Percentiles rank a stretch among this genome's conserved stretches.
phyloP scores from a whole-genome alignment of 2,329 filamentous ascomycete genomes.

The Penicillium sclerotigenum region DNA sequence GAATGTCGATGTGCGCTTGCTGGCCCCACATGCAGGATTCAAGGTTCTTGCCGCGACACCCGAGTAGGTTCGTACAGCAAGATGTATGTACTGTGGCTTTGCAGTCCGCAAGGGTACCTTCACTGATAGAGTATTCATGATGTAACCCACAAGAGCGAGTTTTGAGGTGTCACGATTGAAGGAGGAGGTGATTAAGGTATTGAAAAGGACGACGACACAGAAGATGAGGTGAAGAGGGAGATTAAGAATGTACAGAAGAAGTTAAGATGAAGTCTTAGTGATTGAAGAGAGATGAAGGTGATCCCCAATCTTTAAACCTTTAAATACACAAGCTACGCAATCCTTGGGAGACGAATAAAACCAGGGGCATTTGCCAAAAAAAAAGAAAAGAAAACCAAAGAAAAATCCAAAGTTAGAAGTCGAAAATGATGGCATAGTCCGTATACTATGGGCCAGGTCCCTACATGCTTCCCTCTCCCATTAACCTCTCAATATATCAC shows the following conservation, averaged over 20 bases:
- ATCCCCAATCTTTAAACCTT: not conserved
- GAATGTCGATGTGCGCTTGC: not conserved
- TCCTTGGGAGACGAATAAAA: not conserved
- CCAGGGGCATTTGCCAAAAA: not conserved
- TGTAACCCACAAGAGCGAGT: not conserved
- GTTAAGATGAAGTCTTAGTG: not conserved
- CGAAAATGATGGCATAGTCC: constrained; percentile 13
- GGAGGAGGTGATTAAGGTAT: not conserved
- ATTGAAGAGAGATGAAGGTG: not conserved
- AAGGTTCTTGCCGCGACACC: constrained; percentile 20
- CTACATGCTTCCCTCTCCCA: not conserved
- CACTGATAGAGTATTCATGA: constrained; percentile 31
- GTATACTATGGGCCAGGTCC: constrained; percentile 7
- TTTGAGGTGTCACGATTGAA: not conserved
- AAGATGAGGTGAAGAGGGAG: not conserved
- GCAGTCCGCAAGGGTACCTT: constrained; percentile 29
- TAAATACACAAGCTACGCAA: not conserved
- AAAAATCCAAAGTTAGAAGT: not conserved
- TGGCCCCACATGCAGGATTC: constrained; percentile 17
- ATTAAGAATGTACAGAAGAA: not conserved
- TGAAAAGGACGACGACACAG: not conserved
- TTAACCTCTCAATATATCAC: not conserved
- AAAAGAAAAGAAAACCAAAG: not conserved
- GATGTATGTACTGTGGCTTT: constrained; percentile 27
- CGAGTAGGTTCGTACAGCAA: constrained; percentile 26